Base-by-base conservation (phyloP, 2,329 filamentous ascomycete species). In the Pestalotiopsis sp. region DNA sequence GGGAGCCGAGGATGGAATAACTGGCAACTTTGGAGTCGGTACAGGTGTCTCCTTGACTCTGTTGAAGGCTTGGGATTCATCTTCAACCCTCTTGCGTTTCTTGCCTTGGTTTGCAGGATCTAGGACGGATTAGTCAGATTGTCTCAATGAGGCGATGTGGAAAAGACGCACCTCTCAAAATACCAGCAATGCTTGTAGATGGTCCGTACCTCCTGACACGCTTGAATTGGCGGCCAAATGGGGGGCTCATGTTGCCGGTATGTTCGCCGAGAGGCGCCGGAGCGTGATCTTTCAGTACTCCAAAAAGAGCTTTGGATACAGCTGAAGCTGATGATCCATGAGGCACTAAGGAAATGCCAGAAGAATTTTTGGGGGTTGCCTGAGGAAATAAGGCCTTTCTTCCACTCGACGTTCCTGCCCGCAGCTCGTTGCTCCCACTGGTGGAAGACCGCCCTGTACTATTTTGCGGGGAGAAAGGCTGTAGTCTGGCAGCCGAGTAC, bases 1-100 rank as follows among this genome's bases (percentile, higher is more conserved):
- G 49, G 49, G 7, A n/a, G 57, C 23, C 2, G 36, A 63, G 17
- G 60, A 20, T 6, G 60, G 17, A n/a, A n/a, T 25, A 41, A 64
- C 23, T 6, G n/a, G 20, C 39, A 25, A n/a, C 4, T 56, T 20
- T 23, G 23, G 38, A 23, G 14, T 23, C 13, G 38, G 38, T 13
- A 52, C 38, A 13, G 11, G 62, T 23, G 38, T 25, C 17, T 64
- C 39, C 12, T 49, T 25, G 14, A 13, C 13, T 6, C 6, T 49
- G n/a, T 64, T 49, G 5, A 14, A 17, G 17, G 39, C 23, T 6
- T 1, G 20, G 13, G 17, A 20, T 13, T 14, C 62, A 60, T 23
- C 39, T 3, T 60, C 56, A 17, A 20, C 52, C 17, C 56, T 7
- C 31, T 66, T 66, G 25, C 64, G 64, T 49, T 66, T 66, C 56